phyloP scores from a whole-genome alignment of 768 basidiomycete species.

The Russula ochroleuca region DNA sequence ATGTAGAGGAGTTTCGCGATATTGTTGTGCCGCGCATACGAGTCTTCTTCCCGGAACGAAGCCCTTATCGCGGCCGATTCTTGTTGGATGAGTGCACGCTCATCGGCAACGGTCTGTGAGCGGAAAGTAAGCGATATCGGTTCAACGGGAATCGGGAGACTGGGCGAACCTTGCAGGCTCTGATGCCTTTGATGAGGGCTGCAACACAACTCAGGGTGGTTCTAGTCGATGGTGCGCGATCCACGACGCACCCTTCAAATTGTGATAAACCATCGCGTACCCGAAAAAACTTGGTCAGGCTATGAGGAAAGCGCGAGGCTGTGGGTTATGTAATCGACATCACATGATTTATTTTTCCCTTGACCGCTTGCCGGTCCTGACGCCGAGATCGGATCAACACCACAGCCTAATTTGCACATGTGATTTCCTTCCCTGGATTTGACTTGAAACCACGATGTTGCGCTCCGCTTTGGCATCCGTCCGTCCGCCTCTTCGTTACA shows the following conservation, averaged over 20 bases:
- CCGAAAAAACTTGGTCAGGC: background rate
- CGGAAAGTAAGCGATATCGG: slow-evolving; percentile 28
- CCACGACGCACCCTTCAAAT: slow-evolving; percentile 66
- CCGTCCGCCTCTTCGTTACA: slow-evolving; percentile 1
- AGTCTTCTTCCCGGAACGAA: slow-evolving; percentile 95
- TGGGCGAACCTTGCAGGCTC: slow-evolving; percentile 78
- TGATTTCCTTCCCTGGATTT: slow-evolving; percentile 12
- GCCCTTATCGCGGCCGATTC: slow-evolving; percentile 97
- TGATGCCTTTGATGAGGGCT: slow-evolving; percentile 98
- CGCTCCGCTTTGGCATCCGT: slow-evolving; percentile 25
- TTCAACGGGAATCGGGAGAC: background rate
- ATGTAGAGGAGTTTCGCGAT: slow-evolving; percentile 98
- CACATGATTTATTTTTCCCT: background rate
- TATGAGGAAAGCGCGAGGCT: background rate
- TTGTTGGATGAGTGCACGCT: slow-evolving; percentile 93
- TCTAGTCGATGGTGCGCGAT: slow-evolving; percentile 2
- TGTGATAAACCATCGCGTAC: slow-evolving; percentile 67
- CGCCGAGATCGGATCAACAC: too few relatives aligned
- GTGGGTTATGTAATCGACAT: slow-evolving; percentile 1
- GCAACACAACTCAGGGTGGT: slow-evolving; percentile 31
- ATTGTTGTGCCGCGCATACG: slow-evolving; percentile 92
- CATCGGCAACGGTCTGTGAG: slow-evolving; percentile 90
- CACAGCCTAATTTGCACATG: background rate
- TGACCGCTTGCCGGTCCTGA: too few relatives aligned
- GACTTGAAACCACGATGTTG: slow-evolving; percentile 27